Percentiles rank a stretch among this genome's conserved stretches.
These are phyloP conservation scores for Xylariales sp. DNA, from an alignment of 2,329 filamentous ascomycete genomes.

Conservation along the genomic window DNA sequence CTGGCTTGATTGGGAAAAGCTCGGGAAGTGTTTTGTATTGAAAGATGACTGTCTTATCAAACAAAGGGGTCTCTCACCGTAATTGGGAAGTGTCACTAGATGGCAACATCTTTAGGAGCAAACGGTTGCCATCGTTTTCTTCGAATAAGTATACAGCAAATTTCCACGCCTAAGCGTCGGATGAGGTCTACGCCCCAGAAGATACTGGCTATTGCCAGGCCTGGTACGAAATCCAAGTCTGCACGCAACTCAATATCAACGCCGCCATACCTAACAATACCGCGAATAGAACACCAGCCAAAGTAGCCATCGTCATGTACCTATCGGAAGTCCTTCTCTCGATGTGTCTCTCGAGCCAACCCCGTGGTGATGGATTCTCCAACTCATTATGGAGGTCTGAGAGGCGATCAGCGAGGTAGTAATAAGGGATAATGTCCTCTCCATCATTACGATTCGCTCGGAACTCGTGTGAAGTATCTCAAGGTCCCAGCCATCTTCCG, in stretches of 20 bases:
- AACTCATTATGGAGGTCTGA: neutral
- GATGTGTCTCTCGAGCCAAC: neutral
- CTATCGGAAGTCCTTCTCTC: conserved; percentile 1
- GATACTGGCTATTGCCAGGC: neutral
- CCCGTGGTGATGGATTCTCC: neutral
- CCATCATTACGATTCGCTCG: neutral
- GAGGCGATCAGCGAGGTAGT: neutral
- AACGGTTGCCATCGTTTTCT: too few relatives aligned
- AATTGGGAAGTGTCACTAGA: too few relatives aligned
- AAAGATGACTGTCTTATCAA: too few relatives aligned
- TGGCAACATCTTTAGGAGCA: too few relatives aligned
- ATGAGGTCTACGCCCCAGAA: too few relatives aligned
- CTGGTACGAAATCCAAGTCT: conserved; percentile 3
- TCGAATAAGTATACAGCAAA: too few relatives aligned
- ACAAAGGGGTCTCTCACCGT: too few relatives aligned
- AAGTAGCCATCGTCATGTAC: conserved; percentile 1
- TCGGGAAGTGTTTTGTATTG: too few relatives aligned
- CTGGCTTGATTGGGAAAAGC: too few relatives aligned
- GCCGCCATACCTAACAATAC: neutral
- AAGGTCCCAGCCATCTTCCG: neutral
- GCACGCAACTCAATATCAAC: neutral
- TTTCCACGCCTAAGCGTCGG: too few relatives aligned
- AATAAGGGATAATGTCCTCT: neutral
- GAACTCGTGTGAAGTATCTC: neutral
- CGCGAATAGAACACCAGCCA: neutral